These are phyloP conservation scores for Tubosaeta brunneosetosa DNA, from an alignment of 768 basidiomycete genomes.

Conservation along the genomic window DNA sequence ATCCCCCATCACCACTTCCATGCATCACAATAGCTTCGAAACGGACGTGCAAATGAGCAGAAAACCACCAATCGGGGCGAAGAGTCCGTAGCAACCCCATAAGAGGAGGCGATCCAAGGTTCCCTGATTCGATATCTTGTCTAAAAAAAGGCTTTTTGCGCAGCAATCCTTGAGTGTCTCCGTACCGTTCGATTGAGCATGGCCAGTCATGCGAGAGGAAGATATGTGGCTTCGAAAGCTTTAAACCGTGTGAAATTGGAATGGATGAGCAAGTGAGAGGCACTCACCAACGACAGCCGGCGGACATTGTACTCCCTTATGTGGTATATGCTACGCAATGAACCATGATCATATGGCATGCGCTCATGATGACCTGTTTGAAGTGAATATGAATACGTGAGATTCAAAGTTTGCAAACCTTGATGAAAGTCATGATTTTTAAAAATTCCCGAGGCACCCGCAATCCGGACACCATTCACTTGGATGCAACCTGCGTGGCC, in stretches of 20 bases:
- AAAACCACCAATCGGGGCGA: conserved; percentile 85
- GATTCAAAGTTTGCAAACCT: conserved; percentile 39
- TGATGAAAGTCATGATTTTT: conserved; percentile 67
- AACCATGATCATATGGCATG: conserved; percentile 69
- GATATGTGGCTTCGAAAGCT: conserved; percentile 62
- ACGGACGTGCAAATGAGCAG: conserved; percentile 85
- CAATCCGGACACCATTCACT: conserved; percentile 83
- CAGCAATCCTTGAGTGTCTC: conserved; percentile 62
- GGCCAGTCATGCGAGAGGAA: conserved; percentile 99
- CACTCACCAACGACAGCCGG: conserved; percentile 65
- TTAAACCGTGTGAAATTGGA: conserved; percentile 1
- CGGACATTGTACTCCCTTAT: conserved; percentile 80
- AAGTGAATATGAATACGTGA: conserved; percentile 2
- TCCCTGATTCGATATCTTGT: conserved; percentile 59
- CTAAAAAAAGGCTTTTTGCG: conserved; percentile 75
- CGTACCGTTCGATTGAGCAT: conserved; percentile 73
- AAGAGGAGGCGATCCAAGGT: conserved; percentile 82
- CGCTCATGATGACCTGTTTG: conserved; percentile 70
- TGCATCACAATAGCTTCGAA: conserved; percentile 71
- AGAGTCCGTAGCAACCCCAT: conserved; percentile 70
- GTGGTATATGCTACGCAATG: conserved; percentile 86
- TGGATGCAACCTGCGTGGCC: conserved; percentile 87
- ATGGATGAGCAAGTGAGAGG: background rate
- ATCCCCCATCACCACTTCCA: conserved; percentile 7
- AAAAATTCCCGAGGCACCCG: conserved; percentile 91